phyloP scores from a whole-genome alignment of 202 grass and related monocot species.

The Carex arenaria region DNA sequence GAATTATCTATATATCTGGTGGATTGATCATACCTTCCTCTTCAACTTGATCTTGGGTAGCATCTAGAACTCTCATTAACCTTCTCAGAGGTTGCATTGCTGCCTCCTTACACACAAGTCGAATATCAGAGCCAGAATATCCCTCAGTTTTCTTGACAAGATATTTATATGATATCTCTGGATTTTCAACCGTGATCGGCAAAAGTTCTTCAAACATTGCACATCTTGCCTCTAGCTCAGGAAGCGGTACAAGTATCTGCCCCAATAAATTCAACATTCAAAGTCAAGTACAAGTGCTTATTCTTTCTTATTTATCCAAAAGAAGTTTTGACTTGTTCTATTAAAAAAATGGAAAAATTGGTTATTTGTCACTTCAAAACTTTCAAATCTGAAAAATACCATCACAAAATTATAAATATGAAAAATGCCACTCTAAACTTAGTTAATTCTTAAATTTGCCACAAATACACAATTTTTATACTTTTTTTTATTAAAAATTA shows the following conservation, averaged over 20 bases:
- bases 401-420: no score
- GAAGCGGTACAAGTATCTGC: constrained; percentile 96
- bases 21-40: constrained; percentile 59
- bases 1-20: no score
- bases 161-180: constrained; percentile 56
- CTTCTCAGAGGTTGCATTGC: constrained; percentile 87
- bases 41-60: constrained; percentile 38
- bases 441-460: no score
- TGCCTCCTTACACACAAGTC: constrained; percentile 92
- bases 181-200: constrained; percentile 34
- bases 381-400: no score
- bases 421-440: no score
- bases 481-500: no score
- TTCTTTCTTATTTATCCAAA: background rate
- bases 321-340: background rate
- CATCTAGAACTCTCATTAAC: constrained; percentile 69
- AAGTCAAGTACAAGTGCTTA: background rate
- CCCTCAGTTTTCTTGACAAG: constrained; percentile 74
- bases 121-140: constrained; percentile 96
- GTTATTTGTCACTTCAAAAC: no score
- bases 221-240: constrained; percentile 76
- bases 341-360: no score
- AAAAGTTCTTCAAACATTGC: constrained; percentile 81
- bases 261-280: background rate
- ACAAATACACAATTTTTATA: no score